Base-by-base conservation (phyloP, 164 flowering plant species). In the Sedum album region DNA sequence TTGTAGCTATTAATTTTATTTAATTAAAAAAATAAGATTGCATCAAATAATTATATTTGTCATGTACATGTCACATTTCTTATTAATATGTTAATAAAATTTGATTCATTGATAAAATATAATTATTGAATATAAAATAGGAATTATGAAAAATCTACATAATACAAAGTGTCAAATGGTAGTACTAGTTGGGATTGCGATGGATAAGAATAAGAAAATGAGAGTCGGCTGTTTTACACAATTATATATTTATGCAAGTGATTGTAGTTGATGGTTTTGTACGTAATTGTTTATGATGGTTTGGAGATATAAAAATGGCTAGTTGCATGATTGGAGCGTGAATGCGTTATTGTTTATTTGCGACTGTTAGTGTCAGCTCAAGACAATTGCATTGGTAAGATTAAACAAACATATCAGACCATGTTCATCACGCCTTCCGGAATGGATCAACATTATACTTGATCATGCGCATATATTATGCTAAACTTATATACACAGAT, bases 311-410 rank as follows among this genome's bases (percentile, higher is more conserved):
- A 46, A 46, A 46, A 51, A 21, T 51, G 11, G 6, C 57, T n/a
- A 51, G 26, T 51, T 51, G 57, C 57, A 51, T 51, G 57, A 51
- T 51, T 51, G 38, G 57, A 26, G 26, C 57, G 13, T 51, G 21
- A 51, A 51, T 51, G 26, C 57, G 13, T 51, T n/a, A 51, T n/a
- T 51, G 26, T 51, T 51, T 51, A 51, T 51, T 21, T 51, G 57
- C 7, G 5, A 9, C 14, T 51, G 57, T 26, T 51, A 51, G 26
- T 23, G 28, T 51, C 57, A 51, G 26, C 57, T 51, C 38, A 23
- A 5, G 26, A n/a, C 25, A 51, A 21, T n/a, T 7, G 57, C 21
- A 51, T 51, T 26, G 57, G 21, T 51, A 51, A 51, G 57, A 25
- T n/a, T 26, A 51, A 51, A n/a, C 11, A 6, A 23, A 10, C 38